These are phyloP conservation scores for Bipolaris oryzae DNA, from an alignment of 2,329 filamentous ascomycete genomes.

Conservation along the genomic window DNA sequence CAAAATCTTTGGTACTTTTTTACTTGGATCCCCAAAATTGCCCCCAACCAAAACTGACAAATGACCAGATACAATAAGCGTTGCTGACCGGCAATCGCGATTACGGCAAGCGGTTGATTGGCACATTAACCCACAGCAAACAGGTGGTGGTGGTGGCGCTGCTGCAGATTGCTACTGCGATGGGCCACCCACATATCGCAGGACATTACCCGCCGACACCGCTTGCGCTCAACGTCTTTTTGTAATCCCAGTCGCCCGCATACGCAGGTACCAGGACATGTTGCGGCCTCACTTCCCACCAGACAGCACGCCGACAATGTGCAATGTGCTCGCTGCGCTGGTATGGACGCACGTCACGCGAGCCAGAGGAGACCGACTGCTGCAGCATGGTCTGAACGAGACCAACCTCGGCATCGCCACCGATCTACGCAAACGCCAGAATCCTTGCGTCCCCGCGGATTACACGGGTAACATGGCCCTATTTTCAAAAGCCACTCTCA, in stretches of 20 bases:
- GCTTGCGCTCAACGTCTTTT: constrained; percentile 37
- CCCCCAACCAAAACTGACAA: constrained; percentile 18
- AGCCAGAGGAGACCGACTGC: constrained; percentile 33
- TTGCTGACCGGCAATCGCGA: constrained; percentile 31
- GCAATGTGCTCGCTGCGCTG: constrained; percentile 42
- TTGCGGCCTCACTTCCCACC: constrained; percentile 27
- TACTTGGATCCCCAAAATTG: background rate
- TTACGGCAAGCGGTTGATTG: constrained; percentile 33
- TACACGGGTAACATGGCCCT: constrained; percentile 46
- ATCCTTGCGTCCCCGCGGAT: constrained; percentile 28
- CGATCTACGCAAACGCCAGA: constrained; percentile 37
- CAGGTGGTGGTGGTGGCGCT: background rate
- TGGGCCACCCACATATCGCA: constrained; percentile 32
- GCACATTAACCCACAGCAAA: constrained; percentile 15
- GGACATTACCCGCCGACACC: constrained; percentile 33
- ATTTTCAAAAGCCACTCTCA: constrained; percentile 36
- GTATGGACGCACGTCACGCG: constrained; percentile 47
- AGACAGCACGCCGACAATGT: constrained; percentile 33
- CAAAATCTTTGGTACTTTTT: constrained; percentile 18
- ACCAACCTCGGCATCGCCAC: constrained; percentile 41
- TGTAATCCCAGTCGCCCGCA: constrained; percentile 34
- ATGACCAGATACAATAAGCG: constrained; percentile 20
- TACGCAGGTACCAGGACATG: constrained; percentile 36
- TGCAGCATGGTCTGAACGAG: constrained; percentile 23
- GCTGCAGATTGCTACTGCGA: constrained; percentile 39